phyloP scores from a whole-genome alignment of 495 filamentous ascomycete genomes.

The Hyaloscypha hepaticicola region DNA sequence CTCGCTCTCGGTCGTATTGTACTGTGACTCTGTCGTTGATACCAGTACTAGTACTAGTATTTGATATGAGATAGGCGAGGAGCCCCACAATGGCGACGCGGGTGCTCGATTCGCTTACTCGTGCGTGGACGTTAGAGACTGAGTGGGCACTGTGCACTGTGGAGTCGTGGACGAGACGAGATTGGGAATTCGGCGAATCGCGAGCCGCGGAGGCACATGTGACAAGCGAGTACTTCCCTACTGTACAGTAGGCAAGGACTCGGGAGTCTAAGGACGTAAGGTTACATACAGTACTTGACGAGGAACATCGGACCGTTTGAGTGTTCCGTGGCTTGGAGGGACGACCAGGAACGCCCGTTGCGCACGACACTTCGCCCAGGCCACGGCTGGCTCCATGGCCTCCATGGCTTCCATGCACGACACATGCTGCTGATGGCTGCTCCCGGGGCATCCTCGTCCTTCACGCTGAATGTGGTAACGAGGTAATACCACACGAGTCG shows the following conservation, averaged over 20 bases:
- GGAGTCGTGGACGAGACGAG: no score
- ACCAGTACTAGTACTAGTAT: no score
- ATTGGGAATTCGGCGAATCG: not conserved
- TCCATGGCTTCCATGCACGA: constrained; percentile 28
- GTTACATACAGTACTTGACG: not conserved
- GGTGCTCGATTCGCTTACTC: not conserved
- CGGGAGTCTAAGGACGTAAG: no score
- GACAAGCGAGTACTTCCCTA: not conserved
- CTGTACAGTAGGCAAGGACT: no score
- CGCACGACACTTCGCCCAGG: constrained; percentile 10
- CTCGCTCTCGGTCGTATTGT: no score
- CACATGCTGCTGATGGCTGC: constrained; percentile 12
- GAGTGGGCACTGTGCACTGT: no score
- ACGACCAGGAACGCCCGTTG: constrained; percentile 11
- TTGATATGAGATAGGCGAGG: not conserved
- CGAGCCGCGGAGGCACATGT: constrained; percentile 1
- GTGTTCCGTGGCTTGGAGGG: constrained; percentile 8
- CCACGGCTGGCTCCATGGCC: no score
- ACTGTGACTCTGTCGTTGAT: no score
- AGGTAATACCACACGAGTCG: not conserved
- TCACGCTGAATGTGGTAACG: not conserved
- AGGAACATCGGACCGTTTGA: constrained; percentile 32
- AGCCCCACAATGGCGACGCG: not conserved
- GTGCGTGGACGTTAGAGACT: no score
- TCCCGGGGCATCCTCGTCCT: not conserved